phyloP scores from a whole-genome alignment of 306 rosid species.

The Rosa rugosa region DNA sequence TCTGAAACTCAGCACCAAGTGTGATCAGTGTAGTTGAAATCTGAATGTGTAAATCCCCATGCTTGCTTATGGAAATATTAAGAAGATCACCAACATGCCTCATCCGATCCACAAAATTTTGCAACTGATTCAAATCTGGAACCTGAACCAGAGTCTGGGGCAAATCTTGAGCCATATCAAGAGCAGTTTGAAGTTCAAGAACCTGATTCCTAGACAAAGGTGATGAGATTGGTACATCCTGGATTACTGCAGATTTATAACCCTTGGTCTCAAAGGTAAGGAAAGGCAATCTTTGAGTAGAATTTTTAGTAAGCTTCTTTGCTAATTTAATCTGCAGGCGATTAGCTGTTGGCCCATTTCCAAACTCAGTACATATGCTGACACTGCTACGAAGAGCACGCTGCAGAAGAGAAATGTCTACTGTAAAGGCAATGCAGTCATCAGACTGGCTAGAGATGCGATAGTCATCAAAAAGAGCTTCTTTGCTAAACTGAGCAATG shows the following conservation, averaged over 20 bases:
- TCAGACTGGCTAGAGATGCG: slow-evolving; percentile 83
- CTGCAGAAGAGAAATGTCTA: slow-evolving; percentile 76
- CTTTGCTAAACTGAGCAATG: slow-evolving; percentile 73
- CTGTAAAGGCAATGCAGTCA: slow-evolving; percentile 79
- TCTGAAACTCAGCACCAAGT: slow-evolving; percentile 83
- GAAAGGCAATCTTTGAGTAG: slow-evolving; percentile 68
- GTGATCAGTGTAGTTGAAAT: slow-evolving; percentile 79
- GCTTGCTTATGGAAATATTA: slow-evolving; percentile 72
- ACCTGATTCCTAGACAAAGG: slow-evolving; percentile 70
- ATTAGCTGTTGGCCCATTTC: slow-evolving; percentile 42
- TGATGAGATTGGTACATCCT: slow-evolving; percentile 85
- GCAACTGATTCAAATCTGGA: slow-evolving; percentile 81
- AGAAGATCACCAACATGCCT: slow-evolving; percentile 78
- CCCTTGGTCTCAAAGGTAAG: slow-evolving; percentile 83
- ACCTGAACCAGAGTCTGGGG: slow-evolving; percentile 93
- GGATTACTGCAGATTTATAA: slow-evolving; percentile 80
- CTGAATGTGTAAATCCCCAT: slow-evolving; percentile 76
- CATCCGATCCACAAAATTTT: slow-evolving; percentile 90
- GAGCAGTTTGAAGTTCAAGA: slow-evolving; percentile 75
- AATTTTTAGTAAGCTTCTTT: slow-evolving; percentile 68
- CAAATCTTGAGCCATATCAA: slow-evolving; percentile 80
- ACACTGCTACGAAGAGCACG: slow-evolving; percentile 92
- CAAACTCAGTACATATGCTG: slow-evolving; percentile 64
- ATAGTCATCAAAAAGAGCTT: slow-evolving; percentile 75
- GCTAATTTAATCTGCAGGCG: slow-evolving; percentile 84